These are phyloP conservation scores for Basidiobolus meristosporus DNA, from an alignment of 371 early-diverging fungal species.

Conservation along the genomic window DNA sequence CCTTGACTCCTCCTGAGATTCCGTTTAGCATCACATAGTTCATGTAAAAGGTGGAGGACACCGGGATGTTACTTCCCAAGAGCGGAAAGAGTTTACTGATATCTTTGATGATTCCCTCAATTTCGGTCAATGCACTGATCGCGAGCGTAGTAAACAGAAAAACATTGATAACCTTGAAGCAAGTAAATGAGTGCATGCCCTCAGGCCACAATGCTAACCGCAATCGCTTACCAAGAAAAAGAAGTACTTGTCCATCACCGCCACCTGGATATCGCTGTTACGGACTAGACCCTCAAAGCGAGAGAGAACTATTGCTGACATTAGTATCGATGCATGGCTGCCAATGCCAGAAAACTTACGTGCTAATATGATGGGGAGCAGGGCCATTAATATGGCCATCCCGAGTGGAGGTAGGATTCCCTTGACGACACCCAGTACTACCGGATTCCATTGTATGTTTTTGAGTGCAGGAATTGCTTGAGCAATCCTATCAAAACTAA, in stretches of 20 bases:
- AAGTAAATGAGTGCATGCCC: too few species aligned
- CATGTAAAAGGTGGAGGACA: conserved; percentile 56
- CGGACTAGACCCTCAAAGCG: conserved; percentile 46
- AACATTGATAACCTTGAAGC: conserved; percentile 62
- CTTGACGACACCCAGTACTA: conserved; percentile 36
- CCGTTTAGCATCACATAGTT: conserved; percentile 60
- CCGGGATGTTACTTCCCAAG: conserved; percentile 36
- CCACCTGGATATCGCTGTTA: conserved; percentile 31
- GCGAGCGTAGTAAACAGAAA: conserved; percentile 55
- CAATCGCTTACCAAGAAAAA: conserved; percentile 63
- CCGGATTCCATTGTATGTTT: conserved; percentile 8
- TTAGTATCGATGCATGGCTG: too few species aligned
- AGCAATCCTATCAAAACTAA: conserved; percentile 31
- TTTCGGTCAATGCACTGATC: conserved; percentile 29
- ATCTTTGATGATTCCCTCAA: conserved; percentile 14
- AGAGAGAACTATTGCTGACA: too few species aligned
- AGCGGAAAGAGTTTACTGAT: conserved; percentile 21
- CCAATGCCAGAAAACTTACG: too few species aligned
- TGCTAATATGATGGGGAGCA: conserved; percentile 50
- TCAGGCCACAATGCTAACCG: too few species aligned
- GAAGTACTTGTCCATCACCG: conserved; percentile 38
- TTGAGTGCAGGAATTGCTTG: conserved; percentile 20
- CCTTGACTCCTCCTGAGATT: conserved; percentile 36
- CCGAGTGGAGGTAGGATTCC: conserved; percentile 62
- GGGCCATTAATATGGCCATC: conserved; percentile 42